These are phyloP conservation scores for Endotrypanum monterogeii DNA, from an alignment of 208 protist species.

Conservation along the genomic window DNA sequence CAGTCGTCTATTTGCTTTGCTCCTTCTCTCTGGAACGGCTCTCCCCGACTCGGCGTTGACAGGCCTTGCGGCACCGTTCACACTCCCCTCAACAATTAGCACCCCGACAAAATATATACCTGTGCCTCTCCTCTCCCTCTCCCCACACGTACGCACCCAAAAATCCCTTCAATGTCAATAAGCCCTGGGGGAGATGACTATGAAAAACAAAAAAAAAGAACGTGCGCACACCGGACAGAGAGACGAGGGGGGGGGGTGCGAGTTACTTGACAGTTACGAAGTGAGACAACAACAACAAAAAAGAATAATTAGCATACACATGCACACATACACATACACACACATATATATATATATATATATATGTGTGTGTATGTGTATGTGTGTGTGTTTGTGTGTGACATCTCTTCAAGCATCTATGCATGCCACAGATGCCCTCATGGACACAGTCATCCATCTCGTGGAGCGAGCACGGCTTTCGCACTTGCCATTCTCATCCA, in stretches of 20 bases:
- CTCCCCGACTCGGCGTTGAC: neutral
- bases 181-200: neutral
- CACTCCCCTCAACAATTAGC: neutral
- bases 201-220: neutral
- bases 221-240: neutral
- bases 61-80: too few species aligned
- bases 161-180: neutral
- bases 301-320: too few species aligned
- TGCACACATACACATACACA: too few species aligned
- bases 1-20: neutral
- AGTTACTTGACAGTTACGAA: neutral
- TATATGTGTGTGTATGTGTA: neutral
- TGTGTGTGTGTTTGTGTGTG: neutral
- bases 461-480: neutral
- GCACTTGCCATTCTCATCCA: neutral
- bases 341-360: too few species aligned
- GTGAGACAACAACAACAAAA: neutral
- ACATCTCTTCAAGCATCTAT: too few species aligned
- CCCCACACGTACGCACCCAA: too few species aligned
- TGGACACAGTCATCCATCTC: neutral
- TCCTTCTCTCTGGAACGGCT: neutral
- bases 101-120: neutral
- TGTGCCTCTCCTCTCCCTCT: neutral
- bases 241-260: neutral
- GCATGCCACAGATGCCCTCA: neutral